Percentiles rank a stretch among this genome's conserved stretches.
phyloP scores from a whole-genome alignment of 2,329 filamentous ascomycete species.

The Nannizziopsis barbatae region DNA sequence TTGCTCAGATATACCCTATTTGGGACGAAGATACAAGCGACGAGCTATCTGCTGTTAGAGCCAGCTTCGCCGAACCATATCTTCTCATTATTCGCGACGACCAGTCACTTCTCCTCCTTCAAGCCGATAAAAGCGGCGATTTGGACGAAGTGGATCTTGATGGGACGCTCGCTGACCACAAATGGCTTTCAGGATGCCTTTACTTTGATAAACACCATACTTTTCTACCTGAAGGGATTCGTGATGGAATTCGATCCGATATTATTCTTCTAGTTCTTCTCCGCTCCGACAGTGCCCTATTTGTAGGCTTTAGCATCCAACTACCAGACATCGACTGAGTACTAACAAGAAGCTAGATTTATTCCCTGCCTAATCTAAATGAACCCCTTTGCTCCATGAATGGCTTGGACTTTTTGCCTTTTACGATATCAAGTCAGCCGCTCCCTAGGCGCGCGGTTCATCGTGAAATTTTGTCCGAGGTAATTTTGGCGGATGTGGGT shows the following conservation, averaged over 20 bases:
- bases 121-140: conserved; percentile 70
- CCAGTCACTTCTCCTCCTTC: conserved; percentile 63
- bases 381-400: conserved; percentile 64
- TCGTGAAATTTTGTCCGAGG: conserved; percentile 64
- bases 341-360: conserved; percentile 47
- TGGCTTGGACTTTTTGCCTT: conserved; percentile 65
- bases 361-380: conserved; percentile 60
- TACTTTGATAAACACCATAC: conserved; percentile 57
- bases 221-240: conserved; percentile 35
- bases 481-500: conserved; percentile 75
- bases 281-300: conserved; percentile 59
- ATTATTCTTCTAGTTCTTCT: conserved; percentile 66
- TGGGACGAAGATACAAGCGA: conserved; percentile 76
- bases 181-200: conserved; percentile 74
- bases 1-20: conserved; percentile 87
- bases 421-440: conserved; percentile 61
- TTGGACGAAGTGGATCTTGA: conserved; percentile 67
- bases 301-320: conserved; percentile 44
- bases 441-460: conserved; percentile 57
- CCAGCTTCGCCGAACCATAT: conserved; percentile 79
- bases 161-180: conserved; percentile 48
- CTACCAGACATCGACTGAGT: no score
- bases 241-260: conserved; percentile 24
- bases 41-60: conserved; percentile 65
- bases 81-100: conserved; percentile 76